Evolutionary conservation across 371 early-diverging fungal genomes (phyloP).

Genomic region (Sporodiniella umbellata): DNA sequence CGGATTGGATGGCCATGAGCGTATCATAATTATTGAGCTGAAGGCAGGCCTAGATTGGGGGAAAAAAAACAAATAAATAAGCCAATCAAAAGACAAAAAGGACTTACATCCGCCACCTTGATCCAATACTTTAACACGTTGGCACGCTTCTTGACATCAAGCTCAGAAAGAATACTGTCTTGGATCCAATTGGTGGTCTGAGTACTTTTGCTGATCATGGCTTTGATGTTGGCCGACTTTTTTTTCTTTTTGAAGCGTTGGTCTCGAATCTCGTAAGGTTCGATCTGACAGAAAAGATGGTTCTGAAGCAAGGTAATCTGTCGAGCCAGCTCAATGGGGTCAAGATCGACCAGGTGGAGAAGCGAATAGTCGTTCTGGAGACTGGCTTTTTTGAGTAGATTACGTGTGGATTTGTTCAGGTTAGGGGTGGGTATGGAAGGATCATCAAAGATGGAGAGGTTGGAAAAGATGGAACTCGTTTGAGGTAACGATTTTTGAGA

Average conservation of each 20-base stretch:
- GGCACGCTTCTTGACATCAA: conserved; percentile 66
- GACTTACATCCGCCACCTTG: conserved; percentile 56
- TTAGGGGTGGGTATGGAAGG: conserved; percentile 23
- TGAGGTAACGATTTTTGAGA: conserved; percentile 7
- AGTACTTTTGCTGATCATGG: conserved; percentile 49
- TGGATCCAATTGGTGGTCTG: conserved; percentile 71
- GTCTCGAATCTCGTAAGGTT: conserved; percentile 64
- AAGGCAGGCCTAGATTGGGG: conserved; percentile 42
- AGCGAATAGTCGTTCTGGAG: conserved; percentile 7
- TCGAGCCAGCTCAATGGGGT: conserved; percentile 73
- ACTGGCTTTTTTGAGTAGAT: conserved; percentile 29
- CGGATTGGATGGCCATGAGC: conserved; percentile 76
- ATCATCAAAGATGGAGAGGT: conserved; percentile 32
- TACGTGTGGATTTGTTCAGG: conserved; percentile 31
- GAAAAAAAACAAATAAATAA: neutral
- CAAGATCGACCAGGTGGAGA: conserved; percentile 63
- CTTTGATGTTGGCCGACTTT: conserved; percentile 45
- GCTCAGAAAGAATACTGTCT: conserved; percentile 61
- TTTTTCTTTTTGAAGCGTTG: conserved; percentile 56
- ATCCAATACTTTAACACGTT: conserved; percentile 67
- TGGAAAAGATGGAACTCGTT: conserved; percentile 27
- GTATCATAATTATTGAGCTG: conserved; percentile 79
- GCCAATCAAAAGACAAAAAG: too few relatives aligned
- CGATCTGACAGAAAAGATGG: conserved; percentile 54
- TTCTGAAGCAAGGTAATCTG: conserved; percentile 74